phyloP scores from a whole-genome alignment of 2,329 filamentous ascomycete species.

The Phialocephala subalpina region DNA sequence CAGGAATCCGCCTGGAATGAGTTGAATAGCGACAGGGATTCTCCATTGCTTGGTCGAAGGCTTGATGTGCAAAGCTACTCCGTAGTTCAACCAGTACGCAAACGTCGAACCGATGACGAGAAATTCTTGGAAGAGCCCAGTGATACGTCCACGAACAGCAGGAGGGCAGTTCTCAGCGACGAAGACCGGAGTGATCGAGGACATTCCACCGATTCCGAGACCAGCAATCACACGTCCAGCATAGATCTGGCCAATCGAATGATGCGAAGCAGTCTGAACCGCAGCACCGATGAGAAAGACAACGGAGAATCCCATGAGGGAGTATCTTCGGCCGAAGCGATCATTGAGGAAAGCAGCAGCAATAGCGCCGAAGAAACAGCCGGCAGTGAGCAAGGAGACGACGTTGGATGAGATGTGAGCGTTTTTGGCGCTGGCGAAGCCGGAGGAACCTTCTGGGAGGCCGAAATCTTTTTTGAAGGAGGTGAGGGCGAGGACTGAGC shows the following conservation, averaged over 20 bases:
- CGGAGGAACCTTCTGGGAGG: conserved; percentile 17
- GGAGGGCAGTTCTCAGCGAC: conserved; percentile 65
- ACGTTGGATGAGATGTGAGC: conserved; percentile 45
- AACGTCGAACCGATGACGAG: conserved; percentile 52
- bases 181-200: conserved; percentile 46
- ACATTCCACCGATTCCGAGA: conserved; percentile 49
- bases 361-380: conserved; percentile 59
- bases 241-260: conserved; percentile 27
- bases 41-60: conserved; percentile 49
- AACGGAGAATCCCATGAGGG: conserved; percentile 51
- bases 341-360: conserved; percentile 55
- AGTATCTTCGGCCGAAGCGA: conserved; percentile 51
- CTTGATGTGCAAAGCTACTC: conserved; percentile 48
- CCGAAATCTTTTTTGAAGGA: conserved; percentile 26
- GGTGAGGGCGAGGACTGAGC: conserved; percentile 31
- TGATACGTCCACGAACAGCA: conserved; percentile 52
- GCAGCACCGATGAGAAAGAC: conserved; percentile 45
- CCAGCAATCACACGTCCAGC: conserved; percentile 27
- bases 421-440: conserved; percentile 10
- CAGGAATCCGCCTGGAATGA: conserved; percentile 66
- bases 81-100: conserved; percentile 49
- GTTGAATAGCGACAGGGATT: conserved; percentile 59
- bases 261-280: conserved; percentile 30
- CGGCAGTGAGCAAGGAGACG: conserved; percentile 59
- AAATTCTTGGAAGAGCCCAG: conserved; percentile 55